Conservation (phyloP, 495 filamentous ascomycete species). For the Lasiosphaeris hirsuta region DNA sequence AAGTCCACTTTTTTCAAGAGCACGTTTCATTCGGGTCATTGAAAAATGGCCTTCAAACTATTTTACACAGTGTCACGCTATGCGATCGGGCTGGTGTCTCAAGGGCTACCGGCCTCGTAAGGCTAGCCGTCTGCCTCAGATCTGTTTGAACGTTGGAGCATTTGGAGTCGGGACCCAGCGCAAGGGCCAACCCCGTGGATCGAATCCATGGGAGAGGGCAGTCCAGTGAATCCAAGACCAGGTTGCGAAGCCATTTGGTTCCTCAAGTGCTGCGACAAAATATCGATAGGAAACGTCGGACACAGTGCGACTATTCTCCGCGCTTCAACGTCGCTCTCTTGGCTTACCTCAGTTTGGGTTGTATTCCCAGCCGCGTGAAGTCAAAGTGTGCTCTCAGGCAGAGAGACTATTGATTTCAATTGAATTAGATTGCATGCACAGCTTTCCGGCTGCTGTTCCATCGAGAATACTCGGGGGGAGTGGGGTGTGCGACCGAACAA, state of each 20-base stretch:
- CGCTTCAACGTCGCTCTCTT: neutral
- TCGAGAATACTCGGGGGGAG: neutral
- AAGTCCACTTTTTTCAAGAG: too few species aligned
- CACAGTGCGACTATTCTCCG: too few species aligned
- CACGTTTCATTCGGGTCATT: too few species aligned
- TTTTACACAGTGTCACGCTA: neutral
- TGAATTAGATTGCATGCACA: slow-evolving; percentile 3
- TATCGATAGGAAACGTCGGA: too few species aligned
- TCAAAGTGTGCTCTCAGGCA: neutral
- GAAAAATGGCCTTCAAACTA: neutral
- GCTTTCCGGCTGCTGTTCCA: neutral
- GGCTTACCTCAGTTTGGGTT: neutral
- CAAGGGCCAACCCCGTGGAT: neutral
- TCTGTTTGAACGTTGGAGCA: slow-evolving; percentile 14
- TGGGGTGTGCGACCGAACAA: neutral
- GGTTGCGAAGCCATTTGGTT: too few species aligned
- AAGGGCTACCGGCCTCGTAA: neutral
- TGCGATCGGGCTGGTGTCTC: too few species aligned
- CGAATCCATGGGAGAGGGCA: neutral
- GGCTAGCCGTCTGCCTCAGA: slow-evolving; percentile 14
- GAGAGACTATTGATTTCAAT: neutral
- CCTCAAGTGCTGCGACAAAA: too few species aligned
- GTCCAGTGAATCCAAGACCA: too few species aligned
- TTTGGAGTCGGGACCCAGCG: neutral
- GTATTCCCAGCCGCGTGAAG: neutral